Evolutionary conservation across 2,329 filamentous ascomycete species (phyloP), one percentile per base, ranked within the genome.

Genomic region (Keithomyces neogunnii): DNA sequence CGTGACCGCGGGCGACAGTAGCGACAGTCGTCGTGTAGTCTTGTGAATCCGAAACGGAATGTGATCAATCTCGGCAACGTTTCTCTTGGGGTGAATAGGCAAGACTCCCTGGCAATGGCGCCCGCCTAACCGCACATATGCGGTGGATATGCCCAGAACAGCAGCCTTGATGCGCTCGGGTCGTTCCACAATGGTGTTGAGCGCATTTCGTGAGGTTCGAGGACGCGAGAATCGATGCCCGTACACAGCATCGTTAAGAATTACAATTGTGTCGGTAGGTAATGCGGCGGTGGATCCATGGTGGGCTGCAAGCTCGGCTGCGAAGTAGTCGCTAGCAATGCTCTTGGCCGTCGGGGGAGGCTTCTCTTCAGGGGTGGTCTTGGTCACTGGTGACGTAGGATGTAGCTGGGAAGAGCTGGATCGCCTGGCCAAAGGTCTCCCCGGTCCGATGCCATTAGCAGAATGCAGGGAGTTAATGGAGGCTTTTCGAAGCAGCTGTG

Each of bases 161-260:
- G 84, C 84, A 4, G 93, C 93, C 59, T 88, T 87, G 56, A 99
- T 84, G 53, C 93, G 79, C 71, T 99, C 93, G 0, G 93, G 93
- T 9, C 93, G 80, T 70, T 99, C 93, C 47, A 99, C 91, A 57
- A 99, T 96, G 51, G 84, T 87, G 60, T 75, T 82, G 1, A 97
- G 76, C 13, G 80, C 78, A 44, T 73, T 77, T 60, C 86, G 86
- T 28, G 82, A 85, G 1, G 89, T 86, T 59, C 87, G 85, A 3
- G 89, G 89, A 44, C 93, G 80, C 9, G 91, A 89, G 67, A 84
- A 99, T 28, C 90, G 85, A 70, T 99, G 93, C 29, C 92, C 91
- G 65, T 97, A 99, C 69, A 92, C 96, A 49, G 87, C 85, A 70
- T 99, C 93, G 61, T 97, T 90, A 2, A 99, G 73, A 32, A 99